Base-by-base conservation (phyloP, 768 basidiomycete genomes). In the Rhodosporidiobolus sp. region DNA sequence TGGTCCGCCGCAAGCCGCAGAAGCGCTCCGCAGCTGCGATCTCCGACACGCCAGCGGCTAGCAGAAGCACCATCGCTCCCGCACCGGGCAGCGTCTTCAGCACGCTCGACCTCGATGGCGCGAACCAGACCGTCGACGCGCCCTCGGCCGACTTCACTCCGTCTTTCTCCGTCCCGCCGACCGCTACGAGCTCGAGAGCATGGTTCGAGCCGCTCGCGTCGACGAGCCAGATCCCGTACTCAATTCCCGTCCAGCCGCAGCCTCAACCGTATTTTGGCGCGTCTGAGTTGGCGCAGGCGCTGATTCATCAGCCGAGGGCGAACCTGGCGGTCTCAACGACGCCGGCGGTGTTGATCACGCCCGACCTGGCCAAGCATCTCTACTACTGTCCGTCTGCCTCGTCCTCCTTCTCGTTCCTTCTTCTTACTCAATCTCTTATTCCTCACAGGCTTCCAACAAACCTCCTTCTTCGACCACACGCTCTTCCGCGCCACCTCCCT, bases 1-100 rank as follows among this genome's bases (percentile, higher is more conserved):
- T 67, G 4, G 58, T 60, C 9, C 66, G 66, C 1, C 66, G 66
- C 38, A 67, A 61, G 28, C 66, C 66, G 20, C 55, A 46, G 48
- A 20, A n/a, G 50, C 58, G 43, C 20, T 38, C 38, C 35, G 35
- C 38, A 7, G 38, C 8, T 43, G 22, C 14, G 12, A 9, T 43
- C 38, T 28, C 28, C 24, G 3, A 9, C 54, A 16, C 10, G n/a
- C n/a, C n/a, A n/a, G n/a, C n/a, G n/a, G n/a, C n/a, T n/a, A n/a
- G n/a, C n/a, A n/a, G n/a, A n/a, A n/a, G 26, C 57, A 48, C 19
- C 38, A 20, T 17, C 28, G 46, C 22, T 7, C 38, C 38, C 38
- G 14, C 14, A 43, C 38, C 38, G 14, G 38, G 38, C 38, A 43
- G 38, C 38, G 38, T 43, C 38, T 43, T 43, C 38, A 14, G 8